Evolutionary conservation across 306 rosid genomes (phyloP).

Genomic region (Arachis hypogaea): DNA sequence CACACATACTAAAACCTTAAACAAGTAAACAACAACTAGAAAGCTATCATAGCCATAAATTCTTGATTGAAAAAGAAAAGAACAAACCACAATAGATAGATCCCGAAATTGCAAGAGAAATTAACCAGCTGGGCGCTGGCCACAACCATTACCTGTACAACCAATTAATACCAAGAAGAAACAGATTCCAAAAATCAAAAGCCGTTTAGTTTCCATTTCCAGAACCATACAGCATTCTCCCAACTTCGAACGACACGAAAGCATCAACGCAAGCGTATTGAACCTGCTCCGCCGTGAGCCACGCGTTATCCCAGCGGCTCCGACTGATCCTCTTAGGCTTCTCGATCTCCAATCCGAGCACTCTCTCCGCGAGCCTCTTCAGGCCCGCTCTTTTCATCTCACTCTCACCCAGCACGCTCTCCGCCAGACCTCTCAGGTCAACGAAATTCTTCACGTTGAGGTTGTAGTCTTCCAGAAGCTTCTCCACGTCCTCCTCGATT

Average conservation of each 20-base stretch:
- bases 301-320: background rate
- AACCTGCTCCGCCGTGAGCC: background rate
- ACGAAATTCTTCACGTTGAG: constrained; percentile 15
- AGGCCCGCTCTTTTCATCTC: background rate
- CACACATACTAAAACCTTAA: too few relatives aligned
- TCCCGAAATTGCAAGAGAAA: too few relatives aligned
- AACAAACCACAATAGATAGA: too few relatives aligned
- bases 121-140: too few relatives aligned
- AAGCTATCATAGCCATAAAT: too few relatives aligned
- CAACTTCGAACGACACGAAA: constrained; percentile 7
- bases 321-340: background rate
- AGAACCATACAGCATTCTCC: background rate
- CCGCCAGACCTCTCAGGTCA: constrained; percentile 43
- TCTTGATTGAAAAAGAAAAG: too few relatives aligned
- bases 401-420: background rate
- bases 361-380: background rate
- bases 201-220: background rate
- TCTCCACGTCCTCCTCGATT: constrained; percentile 38
- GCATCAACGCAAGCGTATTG: constrained; percentile 24
- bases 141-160: too few relatives aligned
- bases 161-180: too few relatives aligned
- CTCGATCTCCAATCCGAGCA: background rate
- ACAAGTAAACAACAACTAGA: too few relatives aligned
- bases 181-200: too few relatives aligned
- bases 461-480: constrained; percentile 33